A percentile compares a stretch with the other conserved stretches of the same genome.
These are phyloP conservation scores for Penicillium brasilianum DNA, from an alignment of 2,329 filamentous ascomycete species.

Conservation along the genomic window DNA sequence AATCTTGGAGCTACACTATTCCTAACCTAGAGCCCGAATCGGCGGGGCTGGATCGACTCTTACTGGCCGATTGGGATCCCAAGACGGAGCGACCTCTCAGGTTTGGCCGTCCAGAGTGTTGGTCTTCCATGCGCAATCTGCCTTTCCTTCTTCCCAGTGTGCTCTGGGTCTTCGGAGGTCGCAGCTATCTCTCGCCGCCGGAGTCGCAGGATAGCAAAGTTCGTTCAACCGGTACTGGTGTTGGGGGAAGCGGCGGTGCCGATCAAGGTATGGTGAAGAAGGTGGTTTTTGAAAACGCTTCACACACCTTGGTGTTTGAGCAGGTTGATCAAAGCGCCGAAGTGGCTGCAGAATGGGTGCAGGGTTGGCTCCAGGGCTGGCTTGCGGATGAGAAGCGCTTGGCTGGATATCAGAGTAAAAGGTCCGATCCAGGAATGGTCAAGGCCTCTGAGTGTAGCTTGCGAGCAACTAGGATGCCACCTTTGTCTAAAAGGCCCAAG, in stretches of 20 bases:
- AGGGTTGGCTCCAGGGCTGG: constrained; percentile 23
- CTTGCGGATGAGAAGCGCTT: constrained; percentile 25
- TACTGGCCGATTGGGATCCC: constrained; percentile 25
- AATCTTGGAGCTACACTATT: constrained; percentile 12
- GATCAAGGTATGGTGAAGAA: constrained; percentile 26
- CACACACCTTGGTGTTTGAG: constrained; percentile 25
- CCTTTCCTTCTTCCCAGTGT: constrained; percentile 33
- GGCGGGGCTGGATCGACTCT: constrained; percentile 15
- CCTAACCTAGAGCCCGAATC: constrained; percentile 23
- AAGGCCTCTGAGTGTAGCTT: constrained; percentile 10
- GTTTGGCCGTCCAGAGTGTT: constrained; percentile 26
- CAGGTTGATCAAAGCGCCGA: constrained; percentile 27
- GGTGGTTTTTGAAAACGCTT: constrained; percentile 13
- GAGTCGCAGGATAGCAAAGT: constrained; percentile 26
- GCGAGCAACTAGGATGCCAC: neutral
- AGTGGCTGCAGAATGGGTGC: constrained; percentile 24
- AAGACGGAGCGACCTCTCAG: constrained; percentile 16
- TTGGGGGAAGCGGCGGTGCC: constrained; percentile 32
- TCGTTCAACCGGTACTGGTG: constrained; percentile 25
- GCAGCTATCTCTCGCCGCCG: constrained; percentile 24
- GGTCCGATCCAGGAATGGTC: constrained; percentile 26
- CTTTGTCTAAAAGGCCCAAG: neutral
- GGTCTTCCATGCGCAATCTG: constrained; percentile 22
- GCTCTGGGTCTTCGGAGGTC: constrained; percentile 29
- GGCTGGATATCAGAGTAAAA: constrained; percentile 22